These are phyloP conservation scores for Sporothrix phasma DNA, from an alignment of 2,329 filamentous ascomycete species.

Conservation along the genomic window DNA sequence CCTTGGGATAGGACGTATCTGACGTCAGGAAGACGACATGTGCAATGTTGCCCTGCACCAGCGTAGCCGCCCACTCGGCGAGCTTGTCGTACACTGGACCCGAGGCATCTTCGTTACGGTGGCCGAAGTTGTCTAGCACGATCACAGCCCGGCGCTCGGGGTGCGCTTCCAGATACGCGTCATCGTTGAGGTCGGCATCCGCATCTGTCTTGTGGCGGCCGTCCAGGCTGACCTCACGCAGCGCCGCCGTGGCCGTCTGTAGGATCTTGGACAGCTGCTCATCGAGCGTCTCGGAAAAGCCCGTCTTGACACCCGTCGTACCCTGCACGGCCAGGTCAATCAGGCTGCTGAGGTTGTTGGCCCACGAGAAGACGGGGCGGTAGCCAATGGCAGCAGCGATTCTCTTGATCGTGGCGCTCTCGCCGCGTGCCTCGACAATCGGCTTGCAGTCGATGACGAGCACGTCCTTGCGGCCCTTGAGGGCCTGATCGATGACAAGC, in stretches of 20 bases:
- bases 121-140: conserved; percentile 83
- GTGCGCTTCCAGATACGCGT: conserved; percentile 83
- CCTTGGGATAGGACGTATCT: conserved; percentile 81
- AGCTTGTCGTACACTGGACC: conserved; percentile 64
- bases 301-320: conserved; percentile 86
- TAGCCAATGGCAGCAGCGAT: conserved; percentile 81
- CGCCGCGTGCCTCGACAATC: conserved; percentile 81
- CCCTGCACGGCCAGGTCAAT: conserved; percentile 87
- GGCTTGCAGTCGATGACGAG: conserved; percentile 87
- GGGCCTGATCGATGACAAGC: conserved; percentile 72
- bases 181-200: conserved; percentile 54
- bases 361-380: conserved; percentile 87
- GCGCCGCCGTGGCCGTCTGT: conserved; percentile 68
- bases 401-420: conserved; percentile 72
- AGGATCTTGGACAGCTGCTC: conserved; percentile 83
- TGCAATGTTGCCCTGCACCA: conserved; percentile 80
- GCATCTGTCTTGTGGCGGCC: conserved; percentile 52
- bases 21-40: conserved; percentile 92
- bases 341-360: conserved; percentile 88
- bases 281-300: conserved; percentile 87
- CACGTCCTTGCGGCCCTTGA: conserved; percentile 66
- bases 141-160: conserved; percentile 75
- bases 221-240: conserved; percentile 67
- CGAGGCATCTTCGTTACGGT: conserved; percentile 58
- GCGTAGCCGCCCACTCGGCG: conserved; percentile 77